Base-by-base conservation (phyloP, 768 basidiomycete species). In the Amanita rimosa region DNA sequence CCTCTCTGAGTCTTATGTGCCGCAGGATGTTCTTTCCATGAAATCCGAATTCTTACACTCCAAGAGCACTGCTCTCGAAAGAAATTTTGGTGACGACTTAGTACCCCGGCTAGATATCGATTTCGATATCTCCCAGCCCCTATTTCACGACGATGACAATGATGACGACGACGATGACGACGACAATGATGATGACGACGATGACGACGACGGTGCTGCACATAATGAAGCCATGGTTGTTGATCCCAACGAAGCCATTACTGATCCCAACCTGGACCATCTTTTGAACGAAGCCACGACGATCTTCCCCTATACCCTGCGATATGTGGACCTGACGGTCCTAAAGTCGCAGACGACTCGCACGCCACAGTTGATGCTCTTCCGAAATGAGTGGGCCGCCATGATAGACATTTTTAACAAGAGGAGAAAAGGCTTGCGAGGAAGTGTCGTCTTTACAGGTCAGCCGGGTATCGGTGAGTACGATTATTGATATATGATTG, bases 381-480 rank as follows among this genome's bases (percentile, higher is more conserved):
- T 43, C 42, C 26, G 26, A 43, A 43, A 43, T 6, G 26, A 24
- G 41, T 43, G 41, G 41, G 19, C 9, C 29, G 29, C 24, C 10
- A 43, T 43, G 41, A 29, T 24, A 43, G 41, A 26, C 27, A 52
- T 51, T 19, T 42, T 53, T 39, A 49, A 47, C 21, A 14, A 42
- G 14, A 26, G 44, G 27, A 16, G 21, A 27, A 51, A 34, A 29
- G 51, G 53, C 36, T 37, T 41, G n/a, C 1, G 13, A 1, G 45
- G 50, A 26, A 51, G 53, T 33, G 50, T 38, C 38, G 3, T 47
- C 44, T 16, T 51, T 33, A 39, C 52, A 38, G 52, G 52, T 29
- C 52, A 53, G 40, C 52, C 48, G 10, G 52, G 52, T 9, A 50
- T 50, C 21, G 48, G 52, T 53, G 17, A 50, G 52, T 19, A 39